Base-by-base conservation (phyloP, 495 filamentous ascomycete genomes). In the Oidiodendron maius region DNA sequence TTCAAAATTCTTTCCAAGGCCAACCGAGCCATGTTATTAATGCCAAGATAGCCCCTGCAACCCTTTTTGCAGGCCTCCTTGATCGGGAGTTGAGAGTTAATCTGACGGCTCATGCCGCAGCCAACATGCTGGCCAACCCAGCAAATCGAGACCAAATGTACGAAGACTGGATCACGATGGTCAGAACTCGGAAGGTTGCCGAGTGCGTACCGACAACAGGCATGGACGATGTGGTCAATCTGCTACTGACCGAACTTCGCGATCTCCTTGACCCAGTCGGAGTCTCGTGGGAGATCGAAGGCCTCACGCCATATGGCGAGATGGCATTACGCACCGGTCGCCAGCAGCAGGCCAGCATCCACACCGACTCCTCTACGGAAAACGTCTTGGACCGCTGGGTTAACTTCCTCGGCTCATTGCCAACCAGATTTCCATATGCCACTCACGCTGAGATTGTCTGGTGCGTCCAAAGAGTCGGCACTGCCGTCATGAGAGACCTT, bases 61-160 rank as follows among this genome's bases (percentile, higher is more conserved):
- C 88, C 12, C 80, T 96, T 12, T 98, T 98, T 59, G 86, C 87
- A 15, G 81, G 80, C 40, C 71, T 97, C 0, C 67, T 98, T 9
- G 84, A 89, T 61, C 85, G 91, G 25, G 80, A 90, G 60, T 75
- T 96, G 37, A 76, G 90, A 40, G 93, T 96, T 46, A 97, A 98
- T 59, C 80, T 90, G 42, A 84, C 91, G 18, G 91, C 94, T 12
- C 86, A 90, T 58, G 86, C 86, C 5, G 87, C 86, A 9, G 87
- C 85, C 4, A 86, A 85, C 51, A 82, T 89, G 68, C 67, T 91
- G 15, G 78, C 78, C 11, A 82, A 83, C 50, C 75, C 83, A 22
- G 76, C 81, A 21, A 86, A 87, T 61, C 79, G 87, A 16, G 82
- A 86, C 47, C 84, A 88, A 50, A 98, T 98, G 93, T 95, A 93